Percentiles rank a stretch among this genome's conserved stretches.
Conservation (phyloP, 805 yeast genomes). For the Barnettozyma siamensis region DNA sequence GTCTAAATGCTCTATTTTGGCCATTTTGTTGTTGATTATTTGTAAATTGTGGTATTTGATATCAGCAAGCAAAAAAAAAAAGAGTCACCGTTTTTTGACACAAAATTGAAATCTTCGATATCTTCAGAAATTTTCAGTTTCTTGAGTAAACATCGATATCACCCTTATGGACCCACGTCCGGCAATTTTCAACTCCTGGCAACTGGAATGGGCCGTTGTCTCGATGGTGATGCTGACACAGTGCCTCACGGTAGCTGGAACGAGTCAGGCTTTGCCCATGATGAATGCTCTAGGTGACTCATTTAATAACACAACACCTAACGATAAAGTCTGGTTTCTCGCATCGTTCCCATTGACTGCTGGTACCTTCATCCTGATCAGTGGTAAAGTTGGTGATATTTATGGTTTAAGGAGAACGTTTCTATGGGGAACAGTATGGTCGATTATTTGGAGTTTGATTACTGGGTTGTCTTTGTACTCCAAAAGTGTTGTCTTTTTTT, state of each 20-base stretch:
- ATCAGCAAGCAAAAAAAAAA: too few relatives aligned
- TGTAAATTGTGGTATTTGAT: too few relatives aligned
- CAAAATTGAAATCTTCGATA: too few relatives aligned
- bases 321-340: conserved; percentile 53
- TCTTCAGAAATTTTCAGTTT: too few relatives aligned
- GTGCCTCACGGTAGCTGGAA: conserved; percentile 35
- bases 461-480: conserved; percentile 54
- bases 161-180: conserved; percentile 14
- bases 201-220: conserved; percentile 26
- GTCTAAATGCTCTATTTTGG: conserved; percentile 2
- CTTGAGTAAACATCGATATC: neutral
- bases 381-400: conserved; percentile 70
- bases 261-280: conserved; percentile 33
- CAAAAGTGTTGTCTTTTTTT: conserved; percentile 43
- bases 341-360: conserved; percentile 67
- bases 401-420: conserved; percentile 57
- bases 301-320: conserved; percentile 25
- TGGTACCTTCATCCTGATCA: conserved; percentile 64
- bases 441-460: conserved; percentile 51
- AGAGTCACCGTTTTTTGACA: too few relatives aligned
- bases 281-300: conserved; percentile 29
- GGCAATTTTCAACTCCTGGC: conserved; percentile 5
- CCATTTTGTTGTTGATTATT: neutral
- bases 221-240: conserved; percentile 31
- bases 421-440: conserved; percentile 50